Evolutionary conservation across 495 filamentous ascomycete genomes (phyloP), one percentile per base, ranked within the genome.

Genomic region (Bryoglossum gracile): DNA sequence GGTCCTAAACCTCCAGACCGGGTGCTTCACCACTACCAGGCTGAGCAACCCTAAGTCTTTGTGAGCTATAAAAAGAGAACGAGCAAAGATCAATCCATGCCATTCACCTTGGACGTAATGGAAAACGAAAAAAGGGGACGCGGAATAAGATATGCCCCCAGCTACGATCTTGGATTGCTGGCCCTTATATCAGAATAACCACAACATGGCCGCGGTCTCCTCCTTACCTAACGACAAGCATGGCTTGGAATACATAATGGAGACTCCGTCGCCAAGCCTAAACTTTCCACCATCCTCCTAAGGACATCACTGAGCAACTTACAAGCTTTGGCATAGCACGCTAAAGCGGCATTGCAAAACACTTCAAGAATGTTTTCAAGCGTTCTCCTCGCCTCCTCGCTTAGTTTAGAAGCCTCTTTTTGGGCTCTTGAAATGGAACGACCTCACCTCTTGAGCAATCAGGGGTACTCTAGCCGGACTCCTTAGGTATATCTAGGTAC

Each of bases 1-100:
- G 34, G 17, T 55, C 47, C 34, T 34, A 50, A 8, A 55, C 52
- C 41, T 55, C 52, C 33, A 55, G 23, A 1, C 52, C 52, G 3
- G 52, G 52, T 16, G 41, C 46, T 22, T 55, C 52, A 25, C 52
- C 46, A 19, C 38, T 55, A 55, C 52, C 8, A 55, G 37, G 16
- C 52, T 55, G 8, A 55, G 36, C 8, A 55, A 21, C 2, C 52
- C 52, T 14, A 55, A 42, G 28, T 55, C 52, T 40, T 28, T 39
- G 19, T 55, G 52, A n/a, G 46, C 52, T 55, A 23, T 18, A 34
- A 2, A 49, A 19, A 23, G 17, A 14, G 21, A 32, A 35, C 43
- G 25, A 48, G 45, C 37, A 36, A 22, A 11, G 22, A 4, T 4
- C 8, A 37, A 37, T 4, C 34, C 4, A 14, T 37, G 34, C 4